A percentile compares a stretch with the other conserved stretches of the same genome.
Evolutionary conservation across 2,329 filamentous ascomycete genomes (phyloP).

Genomic region (Arthrocladium fulminans): DNA sequence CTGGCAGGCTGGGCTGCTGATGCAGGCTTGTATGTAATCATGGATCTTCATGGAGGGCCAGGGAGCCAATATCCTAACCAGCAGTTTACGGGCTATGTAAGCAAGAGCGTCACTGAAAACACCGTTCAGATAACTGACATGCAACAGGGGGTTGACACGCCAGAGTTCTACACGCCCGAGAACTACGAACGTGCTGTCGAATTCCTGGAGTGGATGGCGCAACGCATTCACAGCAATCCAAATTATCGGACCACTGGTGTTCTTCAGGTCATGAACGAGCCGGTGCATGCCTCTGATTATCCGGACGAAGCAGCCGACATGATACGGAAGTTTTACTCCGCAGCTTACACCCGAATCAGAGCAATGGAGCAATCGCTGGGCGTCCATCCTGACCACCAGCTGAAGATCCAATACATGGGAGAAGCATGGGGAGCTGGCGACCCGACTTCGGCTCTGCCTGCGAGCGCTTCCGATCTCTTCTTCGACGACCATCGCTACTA

Average conservation of each 20-base stretch:
- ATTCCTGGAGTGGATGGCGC: slow-evolving; percentile 45
- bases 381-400: not conserved
- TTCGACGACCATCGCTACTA: slow-evolving; percentile 10
- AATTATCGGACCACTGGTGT: slow-evolving; percentile 46
- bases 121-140: not conserved
- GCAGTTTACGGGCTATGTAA: slow-evolving; percentile 35
- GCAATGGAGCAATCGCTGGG: not conserved
- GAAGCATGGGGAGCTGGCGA: slow-evolving; percentile 3
- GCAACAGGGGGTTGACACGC: slow-evolving; percentile 24
- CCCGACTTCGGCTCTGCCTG: not conserved
- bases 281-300: slow-evolving; percentile 22
- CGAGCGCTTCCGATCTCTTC: not conserved
- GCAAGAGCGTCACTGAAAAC: not conserved
- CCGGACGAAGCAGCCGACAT: slow-evolving; percentile 28
- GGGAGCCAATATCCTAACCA: slow-evolving; percentile 36
- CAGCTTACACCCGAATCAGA: slow-evolving; percentile 2
- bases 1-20: slow-evolving; percentile 37
- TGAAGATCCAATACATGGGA: slow-evolving; percentile 7
- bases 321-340: slow-evolving; percentile 38
- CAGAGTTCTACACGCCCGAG: slow-evolving; percentile 46
- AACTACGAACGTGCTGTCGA: slow-evolving; percentile 44
- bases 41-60: slow-evolving; percentile 42
- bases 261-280: slow-evolving; percentile 48
- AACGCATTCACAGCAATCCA: slow-evolving; percentile 38
- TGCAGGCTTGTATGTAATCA: slow-evolving; percentile 40